Percentiles rank a stretch among this genome's conserved stretches.
Evolutionary conservation across 495 filamentous ascomycete species (phyloP).

Genomic region (Penicillium steckii): DNA sequence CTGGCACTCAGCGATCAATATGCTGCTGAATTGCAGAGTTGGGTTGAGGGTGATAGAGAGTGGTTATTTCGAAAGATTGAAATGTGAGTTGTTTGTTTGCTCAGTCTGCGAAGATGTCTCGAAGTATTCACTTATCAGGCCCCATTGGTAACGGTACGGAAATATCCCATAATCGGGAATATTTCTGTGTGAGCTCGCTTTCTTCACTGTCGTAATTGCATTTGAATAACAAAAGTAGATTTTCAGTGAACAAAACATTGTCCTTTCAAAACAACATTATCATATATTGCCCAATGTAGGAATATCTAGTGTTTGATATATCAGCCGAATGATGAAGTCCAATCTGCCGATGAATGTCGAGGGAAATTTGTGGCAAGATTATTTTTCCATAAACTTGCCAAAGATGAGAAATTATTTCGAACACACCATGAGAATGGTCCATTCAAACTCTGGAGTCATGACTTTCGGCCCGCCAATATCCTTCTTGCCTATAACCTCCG

Average conservation of each 20-base stretch:
- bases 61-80: too few relatives aligned
- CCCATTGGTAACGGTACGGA: too few relatives aligned
- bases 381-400: slow-evolving; percentile 10
- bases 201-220: too few relatives aligned
- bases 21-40: too few relatives aligned
- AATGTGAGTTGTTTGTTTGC: too few relatives aligned
- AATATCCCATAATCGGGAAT: too few relatives aligned
- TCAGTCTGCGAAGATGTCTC: too few relatives aligned
- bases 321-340: slow-evolving; percentile 39
- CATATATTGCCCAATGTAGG: slow-evolving; percentile 28
- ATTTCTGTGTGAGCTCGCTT: too few relatives aligned
- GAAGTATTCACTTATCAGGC: too few relatives aligned
- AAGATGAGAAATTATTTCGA: not conserved
- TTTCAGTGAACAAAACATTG: not conserved
- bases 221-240: too few relatives aligned
- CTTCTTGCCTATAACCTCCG: slow-evolving; percentile 13
- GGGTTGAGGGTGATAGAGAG: too few relatives aligned
- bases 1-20: not conserved
- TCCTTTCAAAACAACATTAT: slow-evolving; percentile 32
- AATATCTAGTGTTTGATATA: slow-evolving; percentile 38
- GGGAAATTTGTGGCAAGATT: slow-evolving; percentile 6
- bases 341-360: slow-evolving; percentile 8
- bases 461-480: slow-evolving; percentile 22
- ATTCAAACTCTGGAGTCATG: slow-evolving; percentile 24
- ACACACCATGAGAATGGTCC: slow-evolving; percentile 4